These are phyloP conservation scores for Podospora pseudocomata DNA, from an alignment of 495 filamentous ascomycete genomes.

Conservation along the genomic window DNA sequence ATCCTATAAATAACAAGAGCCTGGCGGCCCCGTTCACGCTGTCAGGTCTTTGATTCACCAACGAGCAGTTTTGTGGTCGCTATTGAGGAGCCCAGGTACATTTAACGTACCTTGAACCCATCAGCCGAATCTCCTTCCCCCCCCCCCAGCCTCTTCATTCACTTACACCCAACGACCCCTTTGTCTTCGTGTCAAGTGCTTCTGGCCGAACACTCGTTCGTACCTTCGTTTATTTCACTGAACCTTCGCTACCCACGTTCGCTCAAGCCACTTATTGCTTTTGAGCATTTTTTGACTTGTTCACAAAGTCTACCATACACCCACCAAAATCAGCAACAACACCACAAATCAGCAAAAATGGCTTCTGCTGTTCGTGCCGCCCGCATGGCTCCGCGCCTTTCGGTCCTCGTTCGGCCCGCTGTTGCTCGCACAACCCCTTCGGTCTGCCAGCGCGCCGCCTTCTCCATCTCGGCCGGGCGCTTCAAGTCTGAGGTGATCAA, in stretches of 20 bases:
- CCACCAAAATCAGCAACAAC: conserved; percentile 4
- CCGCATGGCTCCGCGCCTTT: conserved; percentile 33
- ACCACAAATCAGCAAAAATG: conserved; percentile 33
- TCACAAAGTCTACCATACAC: background rate
- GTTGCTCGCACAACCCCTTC: conserved; percentile 17
- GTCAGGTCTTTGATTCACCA: conserved; percentile 19
- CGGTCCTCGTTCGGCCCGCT: conserved; percentile 34
- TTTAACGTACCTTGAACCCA: conserved; percentile 31
- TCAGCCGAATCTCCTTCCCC: conserved; percentile 1
- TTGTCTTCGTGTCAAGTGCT: conserved; percentile 11
- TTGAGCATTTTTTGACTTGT: background rate
- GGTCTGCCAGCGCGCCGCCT: conserved; percentile 33
- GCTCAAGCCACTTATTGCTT: background rate
- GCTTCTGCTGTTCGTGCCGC: conserved; percentile 37
- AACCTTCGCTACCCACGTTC: background rate
- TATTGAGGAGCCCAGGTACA: conserved; percentile 39
- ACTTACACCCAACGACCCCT: conserved; percentile 5
- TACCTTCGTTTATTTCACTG: conserved; percentile 6
- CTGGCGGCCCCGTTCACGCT: conserved; percentile 22
- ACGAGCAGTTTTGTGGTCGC: conserved; percentile 38
- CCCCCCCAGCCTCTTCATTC: conserved; percentile 2
- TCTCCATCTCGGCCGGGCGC: conserved; percentile 36
- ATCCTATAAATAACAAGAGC: conserved; percentile 30
- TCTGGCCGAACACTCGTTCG: background rate
- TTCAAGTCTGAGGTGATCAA: conserved; percentile 46